Base-by-base conservation (phyloP, 306 rosid species). In the Citrullus mucosospermus region DNA sequence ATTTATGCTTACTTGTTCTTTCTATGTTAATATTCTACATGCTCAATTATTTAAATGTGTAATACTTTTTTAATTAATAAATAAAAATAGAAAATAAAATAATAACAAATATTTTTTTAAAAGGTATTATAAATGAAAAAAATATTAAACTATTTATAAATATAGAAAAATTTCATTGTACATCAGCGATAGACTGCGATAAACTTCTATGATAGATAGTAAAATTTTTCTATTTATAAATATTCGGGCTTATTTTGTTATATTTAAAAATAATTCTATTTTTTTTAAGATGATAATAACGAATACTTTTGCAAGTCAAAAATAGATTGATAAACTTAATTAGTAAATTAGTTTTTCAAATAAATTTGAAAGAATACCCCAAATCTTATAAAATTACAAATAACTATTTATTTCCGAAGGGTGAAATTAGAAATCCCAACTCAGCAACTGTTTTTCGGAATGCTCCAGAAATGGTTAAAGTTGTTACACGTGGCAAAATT, bases 401-500 rank as follows among this genome's bases (percentile, higher is more conserved):
- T 2, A 43, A 43, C 32, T 39, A 66, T 43, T 69, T 44, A 43
- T 66, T 43, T 43, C 8, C 0, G 16, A 20, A 69, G 1, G 56
- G 75, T 43, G 18, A 68, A 71, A 48, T 71, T 28, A 25, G 44
- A 14, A 16, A 73, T n/a, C 25, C 63, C 36, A 55, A 56, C 78
- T 30, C 78, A n/a, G 50, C 51, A 67, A 22, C 75, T 71, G 22
- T 58, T 13, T 20, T 58, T 79, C 66, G 61, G 85, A 82, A 65
- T n/a, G 20, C 11, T 82, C 85, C 25, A 30, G 82, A 82, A 28
- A 61, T 30, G 15, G 18, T 68, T 18, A 5, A 9, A 25, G 17
- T 38, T 30, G 1, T 44, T 46, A 38, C 59, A 61, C 77, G 80
- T 44, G 63, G 76, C 32, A 18, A 10, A 5, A 17, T 28, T 15